Base-by-base conservation (phyloP, 2,329 filamentous ascomycete genomes). In the Cercospora sesami region DNA sequence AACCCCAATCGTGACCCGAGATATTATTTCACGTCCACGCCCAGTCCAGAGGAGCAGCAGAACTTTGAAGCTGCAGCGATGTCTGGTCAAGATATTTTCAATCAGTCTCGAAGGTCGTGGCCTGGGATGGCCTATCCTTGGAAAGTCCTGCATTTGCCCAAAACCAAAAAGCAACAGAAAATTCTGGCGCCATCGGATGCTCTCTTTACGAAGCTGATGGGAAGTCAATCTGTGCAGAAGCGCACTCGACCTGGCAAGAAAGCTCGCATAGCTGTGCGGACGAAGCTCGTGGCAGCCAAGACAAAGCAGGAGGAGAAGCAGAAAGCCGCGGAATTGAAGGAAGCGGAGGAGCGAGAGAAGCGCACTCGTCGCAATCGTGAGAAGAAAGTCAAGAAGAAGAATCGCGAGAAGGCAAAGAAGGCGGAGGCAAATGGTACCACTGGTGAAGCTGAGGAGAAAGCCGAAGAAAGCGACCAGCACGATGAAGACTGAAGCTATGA, bases 351-450 rank as follows among this genome's bases (percentile, higher is more conserved):
- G 53, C 69, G 73, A 21, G 77, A 77, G 65, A 79, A 79, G 74
- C 73, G 74, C 18, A 76, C 73, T 8, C 71, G 72, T 31, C 68
- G 73, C 26, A 79, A 79, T 66, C 71, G 77, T 6, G 76, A 78
- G 63, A 79, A 79, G 74, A 78, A 79, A 68, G 71, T 76, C 16
- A 79, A 78, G 71, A 78, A 76, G 68, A 75, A 73, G 68, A 70
- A 73, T 42, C 70, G 73, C 48, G 77, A 78, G 31, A 77, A 77
- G 71, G 77, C 75, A 9, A 78, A 77, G 72, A 78, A 78, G 65
- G 71, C 68, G 8, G 74, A 62, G 18, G 63, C 53, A 2, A 42
- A 42, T 8, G 51, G 57, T 60, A 23, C 39, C 18, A 33, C 57
- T 39, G 33, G 21, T 58, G 48, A 60, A 28, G 60, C 30, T 14